A percentile compares a stretch with the other conserved stretches of the same genome.
Conservation (phyloP, 345 rosid species). For the Acer saccharum region DNA sequence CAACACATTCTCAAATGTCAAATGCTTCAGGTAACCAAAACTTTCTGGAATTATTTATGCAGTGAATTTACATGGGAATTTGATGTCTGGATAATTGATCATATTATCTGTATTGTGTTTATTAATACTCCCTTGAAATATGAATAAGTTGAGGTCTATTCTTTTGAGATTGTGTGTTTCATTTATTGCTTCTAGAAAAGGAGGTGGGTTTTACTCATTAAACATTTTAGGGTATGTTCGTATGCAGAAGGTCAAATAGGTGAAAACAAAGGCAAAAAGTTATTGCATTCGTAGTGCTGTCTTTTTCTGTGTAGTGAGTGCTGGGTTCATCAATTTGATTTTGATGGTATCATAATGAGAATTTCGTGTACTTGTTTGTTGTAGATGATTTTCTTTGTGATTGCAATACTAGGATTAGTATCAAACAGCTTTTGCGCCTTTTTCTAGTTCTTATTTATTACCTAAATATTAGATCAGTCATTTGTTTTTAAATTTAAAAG, state of each 20-base stretch:
- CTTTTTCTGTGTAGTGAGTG: neutral
- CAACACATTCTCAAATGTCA: conserved; percentile 25
- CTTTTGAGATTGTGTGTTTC: too few species aligned
- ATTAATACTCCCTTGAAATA: neutral
- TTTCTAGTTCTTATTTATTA: neutral
- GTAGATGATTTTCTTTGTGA: neutral
- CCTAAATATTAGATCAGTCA: neutral
- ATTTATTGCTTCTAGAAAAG: too few species aligned
- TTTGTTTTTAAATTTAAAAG: neutral
- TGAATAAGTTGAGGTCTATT: too few species aligned
- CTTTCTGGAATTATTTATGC: neutral
- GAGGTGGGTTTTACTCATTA: neutral
- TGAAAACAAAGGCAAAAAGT: neutral
- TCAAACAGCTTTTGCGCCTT: neutral
- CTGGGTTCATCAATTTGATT: neutral
- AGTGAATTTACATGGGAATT: neutral
- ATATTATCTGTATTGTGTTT: neutral
- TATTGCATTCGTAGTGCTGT: neutral
- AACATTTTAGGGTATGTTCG: neutral
- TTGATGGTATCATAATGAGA: neutral
- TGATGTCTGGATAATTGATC: neutral
- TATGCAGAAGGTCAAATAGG: neutral
- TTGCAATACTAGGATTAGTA: neutral
- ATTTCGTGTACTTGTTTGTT: neutral
- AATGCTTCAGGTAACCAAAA: conserved; percentile 48